A percentile compares a stretch with the other conserved stretches of the same genome.
phyloP scores from a whole-genome alignment of 805 yeast species.

The Lachancea nothofagi region DNA sequence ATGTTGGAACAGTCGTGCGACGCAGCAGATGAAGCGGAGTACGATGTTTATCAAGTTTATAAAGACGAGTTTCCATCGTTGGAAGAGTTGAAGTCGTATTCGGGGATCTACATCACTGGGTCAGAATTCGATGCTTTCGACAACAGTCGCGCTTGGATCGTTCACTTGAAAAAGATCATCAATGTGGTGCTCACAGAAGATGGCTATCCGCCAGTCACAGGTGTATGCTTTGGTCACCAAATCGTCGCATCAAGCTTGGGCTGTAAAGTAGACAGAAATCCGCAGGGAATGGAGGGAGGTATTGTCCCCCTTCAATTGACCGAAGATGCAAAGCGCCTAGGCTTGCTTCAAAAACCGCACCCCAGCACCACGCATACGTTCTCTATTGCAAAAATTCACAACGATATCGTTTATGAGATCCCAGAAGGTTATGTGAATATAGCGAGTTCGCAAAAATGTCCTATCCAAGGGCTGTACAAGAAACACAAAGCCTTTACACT shows the following conservation, averaged over 20 bases:
- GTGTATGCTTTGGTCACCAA: conserved; percentile 89
- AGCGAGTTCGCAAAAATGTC: conserved; percentile 52
- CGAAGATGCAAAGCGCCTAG: conserved; percentile 30
- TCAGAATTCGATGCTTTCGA: conserved; percentile 43
- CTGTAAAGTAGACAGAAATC: conserved; percentile 50
- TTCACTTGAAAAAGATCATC: conserved; percentile 36
- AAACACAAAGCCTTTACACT: conserved; percentile 52
- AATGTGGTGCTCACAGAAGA: conserved; percentile 12
- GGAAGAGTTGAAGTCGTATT: conserved; percentile 14
- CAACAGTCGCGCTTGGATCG: conserved; percentile 37
- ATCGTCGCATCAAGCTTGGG: conserved; percentile 64
- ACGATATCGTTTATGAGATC: conserved; percentile 46
- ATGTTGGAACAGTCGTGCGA: conserved; percentile 17
- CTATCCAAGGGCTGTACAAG: conserved; percentile 61
- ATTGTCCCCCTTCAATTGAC: conserved; percentile 45
- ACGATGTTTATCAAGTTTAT: conserved; percentile 16
- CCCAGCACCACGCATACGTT: conserved; percentile 13
- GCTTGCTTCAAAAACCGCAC: conserved; percentile 10
- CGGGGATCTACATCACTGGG: conserved; percentile 45
- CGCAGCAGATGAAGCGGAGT: conserved; percentile 15
- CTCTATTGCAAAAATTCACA: conserved; percentile 50
- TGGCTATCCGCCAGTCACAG: conserved; percentile 46
- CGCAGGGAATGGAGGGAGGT: conserved; percentile 72
- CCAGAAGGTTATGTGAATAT: conserved; percentile 38
- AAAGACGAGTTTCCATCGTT: conserved; percentile 24